A percentile compares a stretch with the other conserved stretches of the same genome.
These are phyloP conservation scores for Suillus placidus DNA, from an alignment of 768 basidiomycete species.

Conservation along the genomic window DNA sequence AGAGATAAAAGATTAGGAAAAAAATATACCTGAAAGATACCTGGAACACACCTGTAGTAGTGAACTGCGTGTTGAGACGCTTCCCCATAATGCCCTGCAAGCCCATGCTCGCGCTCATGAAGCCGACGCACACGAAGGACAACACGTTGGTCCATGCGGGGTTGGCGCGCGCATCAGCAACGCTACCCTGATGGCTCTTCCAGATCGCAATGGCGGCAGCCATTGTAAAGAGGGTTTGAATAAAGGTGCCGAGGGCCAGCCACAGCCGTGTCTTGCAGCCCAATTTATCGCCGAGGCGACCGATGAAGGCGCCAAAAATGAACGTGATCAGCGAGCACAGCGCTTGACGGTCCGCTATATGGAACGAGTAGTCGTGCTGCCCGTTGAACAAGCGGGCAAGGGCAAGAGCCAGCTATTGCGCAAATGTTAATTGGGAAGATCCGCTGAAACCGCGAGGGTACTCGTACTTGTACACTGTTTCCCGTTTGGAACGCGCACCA, in stretches of 20 bases:
- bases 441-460: no score
- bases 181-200: slow-evolving; percentile 61
- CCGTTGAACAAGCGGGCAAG: slow-evolving; percentile 76
- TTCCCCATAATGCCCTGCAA: slow-evolving; percentile 88
- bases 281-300: slow-evolving; percentile 82
- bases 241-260: slow-evolving; percentile 70
- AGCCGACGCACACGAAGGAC: slow-evolving; percentile 72
- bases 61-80: slow-evolving; percentile 76
- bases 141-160: slow-evolving; percentile 72
- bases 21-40: not conserved
- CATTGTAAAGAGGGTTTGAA: slow-evolving; percentile 80
- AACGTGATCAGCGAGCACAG: slow-evolving; percentile 80
- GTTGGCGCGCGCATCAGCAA: slow-evolving; percentile 55
- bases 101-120: slow-evolving; percentile 81
- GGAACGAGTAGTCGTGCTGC: slow-evolving; percentile 61
- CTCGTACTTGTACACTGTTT: slow-evolving; percentile 65
- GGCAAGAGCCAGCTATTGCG: slow-evolving; percentile 69
- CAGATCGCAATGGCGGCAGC: slow-evolving; percentile 69
- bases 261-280: slow-evolving; percentile 74
- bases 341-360: slow-evolving; percentile 82
- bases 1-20: slow-evolving; percentile 10
- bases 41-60: slow-evolving; percentile 63
- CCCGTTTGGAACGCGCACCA: slow-evolving; percentile 90
- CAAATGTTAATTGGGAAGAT: not conserved
- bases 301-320: slow-evolving; percentile 74